Evolutionary conservation across 192 early-diverging fungal genomes (phyloP), one percentile per base, ranked within the genome.

Genomic region (Coemansia sp.): DNA sequence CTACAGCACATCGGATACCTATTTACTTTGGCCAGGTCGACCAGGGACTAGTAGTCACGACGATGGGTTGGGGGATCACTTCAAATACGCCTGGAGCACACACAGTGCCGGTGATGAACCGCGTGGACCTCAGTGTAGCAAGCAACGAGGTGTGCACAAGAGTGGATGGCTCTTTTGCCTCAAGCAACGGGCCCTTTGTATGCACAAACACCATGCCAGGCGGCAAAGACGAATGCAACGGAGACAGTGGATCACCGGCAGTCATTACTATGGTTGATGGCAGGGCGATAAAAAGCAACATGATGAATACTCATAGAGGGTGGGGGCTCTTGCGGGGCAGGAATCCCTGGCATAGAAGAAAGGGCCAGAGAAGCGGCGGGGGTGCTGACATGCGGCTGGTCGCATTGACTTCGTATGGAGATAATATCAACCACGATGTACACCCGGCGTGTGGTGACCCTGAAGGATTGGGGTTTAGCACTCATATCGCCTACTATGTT

Each of bases 61-160:
- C 72, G 1, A 64, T 75, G 63, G 77, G 77, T 15, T 79, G 77
- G 77, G 77, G 77, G 23, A 43, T 67, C 15, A 70, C 73, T 0
- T 53, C 57, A 0, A 68, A 69, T 20, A 30, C 13, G 8, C 25
- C 52, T 2, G 51, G 47, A 1, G 50, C 59, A 2, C 55, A 30
- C 11, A 68, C 72, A 0, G 55, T 59, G 8, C 35, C 42, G 2
- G 33, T 28, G 7, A 54, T 75, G 55, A 66, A 73, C 46, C 36
- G 24, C 5, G 72, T 75, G 2, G 61, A 63, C 5, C 43, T 77
- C 29, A 30, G 2, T 4, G 51, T 67, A 1, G 73, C 59, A 0
- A 13, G 15, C 7, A 35, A 53, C 5, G 1, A 5, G 2, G 33
- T 15, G n/a, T 77, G 73, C 54, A 35, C 30, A 6, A 9, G 3